Base-by-base conservation (phyloP, 805 yeast species). In the Sugiyamaella lignohabitans region DNA sequence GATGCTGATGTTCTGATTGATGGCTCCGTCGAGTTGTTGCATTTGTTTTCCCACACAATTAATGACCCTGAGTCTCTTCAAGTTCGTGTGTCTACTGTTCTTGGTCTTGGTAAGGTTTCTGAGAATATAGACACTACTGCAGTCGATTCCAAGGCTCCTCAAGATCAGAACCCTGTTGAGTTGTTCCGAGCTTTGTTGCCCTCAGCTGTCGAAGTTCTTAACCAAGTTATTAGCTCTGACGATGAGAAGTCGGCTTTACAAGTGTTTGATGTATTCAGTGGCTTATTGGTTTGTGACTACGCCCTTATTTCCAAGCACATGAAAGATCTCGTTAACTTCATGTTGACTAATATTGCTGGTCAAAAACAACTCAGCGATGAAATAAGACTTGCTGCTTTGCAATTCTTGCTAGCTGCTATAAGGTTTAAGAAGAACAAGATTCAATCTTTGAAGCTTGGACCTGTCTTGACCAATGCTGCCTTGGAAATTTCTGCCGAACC, bases 181-280 rank as follows among this genome's bases (percentile, higher is more conserved):
- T 63, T 74, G 53, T 89, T 85, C 72, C 74, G 78, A 57, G 68
- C 74, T 39, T 68, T 85, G 47, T 74, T 93, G 47, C 95, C 97
- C 43, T 68, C 77, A 23, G 83, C 91, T 80, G 84, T 93, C 46
- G 76, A 77, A 43, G 94, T 88, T 29, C 74, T 93, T 63, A 81
- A 80, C 63, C 84, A 80, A 59, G 82, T 84, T 35, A 76, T 91
- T 45, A 69, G 73, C 45, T 74, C 76, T 30, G 84, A 78, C 57
- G 97, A 93, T 61, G 68, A 79, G 29, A 87, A 79, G 53, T 72
- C 77, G 53, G 83, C 89, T 43, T 79, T 76, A 65, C 77, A 78
- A 55, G 76, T 89, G 35, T 93, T 89, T 72, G 87, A 84, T 63
- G 84, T 87, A 42, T 81, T 93, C 70, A 87, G 84, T 69, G 83